Evolutionary conservation across 2,329 filamentous ascomycete genomes (phyloP), one percentile per base, ranked within the genome.

Genomic region (Aspergillus sp.): DNA sequence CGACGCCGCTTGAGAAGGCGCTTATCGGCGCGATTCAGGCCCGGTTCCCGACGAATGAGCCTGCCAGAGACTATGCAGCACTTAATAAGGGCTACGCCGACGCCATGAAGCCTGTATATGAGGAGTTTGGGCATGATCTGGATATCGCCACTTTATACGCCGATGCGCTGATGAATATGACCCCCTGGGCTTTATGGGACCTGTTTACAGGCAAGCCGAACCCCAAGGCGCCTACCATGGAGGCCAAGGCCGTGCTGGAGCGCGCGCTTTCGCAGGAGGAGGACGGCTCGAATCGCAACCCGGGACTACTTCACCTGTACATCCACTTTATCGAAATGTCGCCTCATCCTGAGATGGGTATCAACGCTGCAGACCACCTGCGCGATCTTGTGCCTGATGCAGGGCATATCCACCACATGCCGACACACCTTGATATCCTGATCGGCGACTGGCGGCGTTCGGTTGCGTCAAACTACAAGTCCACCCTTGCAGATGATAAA

Each of bases 321-420:
- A 89, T 91, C 39, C 89, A 91, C 64, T 81, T 90, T 4, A 88
- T 90, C 79, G 89, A 92, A 67, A 91, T 91, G 89, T 90, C 88
- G 0, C 75, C 78, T 0, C 80, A 77, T 0, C 89, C 89, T 0
- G 89, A 90, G 68, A 68, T 73, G 1, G 89, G 85, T 1, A 70
- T 90, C 15, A 75, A 81, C 0, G 77, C 82, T 0, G 88, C 87
- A 5, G 81, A 91, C 64, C 74, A 66, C n/a, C 78, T 91, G n/a
- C 84, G 88, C 22, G 80, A 78, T 13, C 79, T 91, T 3, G 83
- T 88, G 0, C 88, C 88, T 0, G 88, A 91, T 67, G 80, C 84
- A 0, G 89, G 88, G 0, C 89, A 92, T 69, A 74, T 90, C 1
- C 79, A 86, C 43, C 89, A 91, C 66, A 93, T 93, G 90, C 89